These are phyloP conservation scores for Gautieria morchelliformis DNA, from an alignment of 768 basidiomycete species.

Conservation along the genomic window DNA sequence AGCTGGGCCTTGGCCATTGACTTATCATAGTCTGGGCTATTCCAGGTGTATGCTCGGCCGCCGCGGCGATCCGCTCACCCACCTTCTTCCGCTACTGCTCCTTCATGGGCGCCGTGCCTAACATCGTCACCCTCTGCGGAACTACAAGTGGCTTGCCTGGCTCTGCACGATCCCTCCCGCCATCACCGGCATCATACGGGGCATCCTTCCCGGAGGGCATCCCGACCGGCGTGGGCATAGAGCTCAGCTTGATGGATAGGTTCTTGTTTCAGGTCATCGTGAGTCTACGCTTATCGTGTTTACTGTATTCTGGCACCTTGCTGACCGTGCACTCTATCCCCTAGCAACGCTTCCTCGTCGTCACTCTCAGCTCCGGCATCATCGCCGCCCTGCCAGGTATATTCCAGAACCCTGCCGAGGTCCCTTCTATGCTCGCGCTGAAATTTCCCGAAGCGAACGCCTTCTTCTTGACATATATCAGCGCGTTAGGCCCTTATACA, in stretches of 20 bases:
- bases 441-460: constrained; percentile 78
- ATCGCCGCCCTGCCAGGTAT: constrained; percentile 54
- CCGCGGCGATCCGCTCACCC: no score
- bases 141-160: constrained; percentile 72
- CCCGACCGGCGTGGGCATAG: no score
- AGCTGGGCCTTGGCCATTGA: no score
- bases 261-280: constrained; percentile 89
- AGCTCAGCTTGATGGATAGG: constrained; percentile 81
- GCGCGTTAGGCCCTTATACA: no score
- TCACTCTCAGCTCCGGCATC: no score
- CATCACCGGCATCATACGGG: constrained; percentile 76
- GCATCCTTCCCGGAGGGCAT: constrained; percentile 92
- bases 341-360: constrained; percentile 89
- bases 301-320: no score
- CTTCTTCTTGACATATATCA: constrained; percentile 74
- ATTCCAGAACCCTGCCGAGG: constrained; percentile 53
- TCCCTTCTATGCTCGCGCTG: constrained; percentile 65
- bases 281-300: no score
- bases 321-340: no score
- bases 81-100: constrained; percentile 21
- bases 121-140: constrained; percentile 59
- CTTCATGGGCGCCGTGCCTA: constrained; percentile 80
- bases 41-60: no score
- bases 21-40: no score
- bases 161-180: constrained; percentile 59